phyloP scores from a whole-genome alignment of 192 early-diverging fungal species.

The Piromyces sp. region DNA sequence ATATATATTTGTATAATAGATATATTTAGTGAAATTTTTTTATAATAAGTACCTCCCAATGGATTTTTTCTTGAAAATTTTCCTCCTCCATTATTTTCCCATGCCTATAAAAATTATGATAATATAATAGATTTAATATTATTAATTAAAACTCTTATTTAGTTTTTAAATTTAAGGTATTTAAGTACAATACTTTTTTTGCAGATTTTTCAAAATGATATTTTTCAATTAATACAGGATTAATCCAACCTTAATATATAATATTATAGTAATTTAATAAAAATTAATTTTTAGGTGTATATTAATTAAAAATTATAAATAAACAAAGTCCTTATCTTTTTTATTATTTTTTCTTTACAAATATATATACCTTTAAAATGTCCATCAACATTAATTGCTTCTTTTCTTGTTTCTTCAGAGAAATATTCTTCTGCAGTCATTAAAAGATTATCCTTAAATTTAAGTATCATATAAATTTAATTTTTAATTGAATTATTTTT shows the following conservation, averaged over 20 bases:
- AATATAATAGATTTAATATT: no score
- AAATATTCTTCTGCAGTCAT: constrained; percentile 40
- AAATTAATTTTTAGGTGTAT: no score
- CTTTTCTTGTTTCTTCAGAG: constrained; percentile 13
- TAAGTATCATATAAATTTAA: no score
- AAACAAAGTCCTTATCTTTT: no score
- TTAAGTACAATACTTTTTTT: constrained; percentile 7
- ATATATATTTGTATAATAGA: no score
- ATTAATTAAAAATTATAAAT: no score
- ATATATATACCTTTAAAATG: constrained; percentile 28
- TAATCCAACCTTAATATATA: constrained; percentile 34
- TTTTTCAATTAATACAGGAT: constrained; percentile 29
- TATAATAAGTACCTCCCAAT: constrained; percentile 26
- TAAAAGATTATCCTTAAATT: constrained; percentile 15
- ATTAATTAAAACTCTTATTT: no score
- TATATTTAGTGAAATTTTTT: no score
- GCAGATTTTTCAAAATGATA: constrained; percentile 38
- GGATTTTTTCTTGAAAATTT: constrained; percentile 51
- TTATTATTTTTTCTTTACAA: no score
- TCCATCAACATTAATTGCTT: constrained; percentile 35
- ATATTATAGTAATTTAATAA: no score
- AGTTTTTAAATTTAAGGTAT: no score
- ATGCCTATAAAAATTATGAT: constrained; percentile 11
- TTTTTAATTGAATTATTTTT: no score
- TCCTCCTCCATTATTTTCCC: constrained; percentile 61